A percentile compares a stretch with the other conserved stretches of the same genome.
phyloP scores from a whole-genome alignment of 2,329 filamentous ascomycete genomes.

The Huntiella omanensis region DNA sequence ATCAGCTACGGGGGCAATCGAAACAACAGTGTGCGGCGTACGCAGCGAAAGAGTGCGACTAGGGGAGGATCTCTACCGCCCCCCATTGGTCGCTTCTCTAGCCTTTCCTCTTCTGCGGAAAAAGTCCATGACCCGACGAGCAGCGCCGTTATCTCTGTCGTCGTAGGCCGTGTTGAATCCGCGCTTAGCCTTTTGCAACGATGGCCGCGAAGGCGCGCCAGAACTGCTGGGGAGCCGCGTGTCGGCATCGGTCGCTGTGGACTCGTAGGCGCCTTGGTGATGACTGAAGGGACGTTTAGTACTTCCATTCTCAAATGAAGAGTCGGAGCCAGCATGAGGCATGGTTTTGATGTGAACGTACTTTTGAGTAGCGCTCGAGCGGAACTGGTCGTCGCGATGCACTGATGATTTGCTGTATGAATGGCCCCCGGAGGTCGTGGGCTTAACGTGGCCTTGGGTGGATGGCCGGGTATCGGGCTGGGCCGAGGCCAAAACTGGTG shows the following conservation, averaged over 20 bases:
- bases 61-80: conserved; percentile 10
- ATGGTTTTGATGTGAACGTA: conserved; percentile 27
- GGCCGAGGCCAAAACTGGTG: conserved; percentile 34
- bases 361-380: conserved; percentile 22
- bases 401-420: not conserved
- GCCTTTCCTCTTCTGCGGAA: conserved; percentile 76
- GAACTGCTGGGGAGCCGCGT: conserved; percentile 20
- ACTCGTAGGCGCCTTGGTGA: conserved; percentile 25
- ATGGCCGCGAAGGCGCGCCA: conserved; percentile 23
- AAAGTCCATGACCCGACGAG: conserved; percentile 93
- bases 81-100: conserved; percentile 9
- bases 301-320: conserved; percentile 26
- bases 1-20: not conserved
- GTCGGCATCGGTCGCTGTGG: conserved; percentile 23
- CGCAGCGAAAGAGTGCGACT: conserved; percentile 10
- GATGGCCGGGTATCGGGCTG: conserved; percentile 17
- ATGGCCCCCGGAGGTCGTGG: conserved; percentile 9
- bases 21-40: not conserved
- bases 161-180: conserved; percentile 74
- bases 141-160: conserved; percentile 56
- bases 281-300: conserved; percentile 16
- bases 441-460: conserved; percentile 4
- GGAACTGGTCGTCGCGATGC: conserved; percentile 4
- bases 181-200: conserved; percentile 70
- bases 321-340: conserved; percentile 33